These are phyloP conservation scores for Apiosordaria backusii DNA, from an alignment of 495 filamentous ascomycete species.

Conservation along the genomic window DNA sequence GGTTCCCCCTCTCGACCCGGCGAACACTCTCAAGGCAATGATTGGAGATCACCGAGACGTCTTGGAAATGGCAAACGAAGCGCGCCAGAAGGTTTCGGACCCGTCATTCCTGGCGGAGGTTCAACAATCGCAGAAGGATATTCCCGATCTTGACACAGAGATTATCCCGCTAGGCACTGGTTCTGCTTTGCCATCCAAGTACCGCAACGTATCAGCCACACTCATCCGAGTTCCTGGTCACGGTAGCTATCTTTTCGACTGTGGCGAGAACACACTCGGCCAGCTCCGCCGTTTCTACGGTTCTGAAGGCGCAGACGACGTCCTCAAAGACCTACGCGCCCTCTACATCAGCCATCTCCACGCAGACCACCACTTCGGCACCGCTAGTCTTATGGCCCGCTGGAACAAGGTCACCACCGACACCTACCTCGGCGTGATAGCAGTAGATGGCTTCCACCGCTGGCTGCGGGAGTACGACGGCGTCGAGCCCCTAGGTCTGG, in stretches of 20 bases:
- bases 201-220: conserved; percentile 91
- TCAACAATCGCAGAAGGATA: conserved; percentile 46
- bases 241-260: conserved; percentile 84
- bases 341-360: conserved; percentile 96
- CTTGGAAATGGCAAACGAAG: conserved; percentile 47
- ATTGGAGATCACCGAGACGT: conserved; percentile 40
- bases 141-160: conserved; percentile 71
- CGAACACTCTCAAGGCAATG: conserved; percentile 37
- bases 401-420: conserved; percentile 41
- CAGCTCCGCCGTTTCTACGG: conserved; percentile 75
- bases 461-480: conserved; percentile 75
- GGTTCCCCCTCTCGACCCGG: conserved; percentile 52
- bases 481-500: conserved; percentile 70
- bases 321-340: conserved; percentile 72
- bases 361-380: conserved; percentile 94
- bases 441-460: conserved; percentile 52
- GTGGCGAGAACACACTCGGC: conserved; percentile 90
- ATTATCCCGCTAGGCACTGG: conserved; percentile 87
- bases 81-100: conserved; percentile 39
- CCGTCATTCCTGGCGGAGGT: conserved; percentile 38
- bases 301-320: conserved; percentile 56
- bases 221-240: conserved; percentile 76
- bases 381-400: conserved; percentile 74
- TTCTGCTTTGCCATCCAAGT: conserved; percentile 81
- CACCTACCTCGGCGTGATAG: conserved; percentile 21